phyloP scores from a whole-genome alignment of 1,139 yeast genomes.

The Hansenula sp. region DNA sequence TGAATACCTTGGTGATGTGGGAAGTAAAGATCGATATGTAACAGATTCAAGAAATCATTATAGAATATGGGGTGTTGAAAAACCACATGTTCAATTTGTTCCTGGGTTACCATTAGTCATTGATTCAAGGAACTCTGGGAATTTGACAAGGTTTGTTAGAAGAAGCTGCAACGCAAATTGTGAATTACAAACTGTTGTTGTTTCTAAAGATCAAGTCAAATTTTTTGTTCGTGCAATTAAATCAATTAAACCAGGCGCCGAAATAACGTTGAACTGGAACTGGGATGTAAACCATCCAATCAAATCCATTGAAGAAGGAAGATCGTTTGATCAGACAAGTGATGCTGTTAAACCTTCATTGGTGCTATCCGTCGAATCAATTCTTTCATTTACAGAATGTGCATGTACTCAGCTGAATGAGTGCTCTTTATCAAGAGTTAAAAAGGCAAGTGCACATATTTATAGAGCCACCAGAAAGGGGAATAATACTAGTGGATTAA shows the following conservation, averaged over 20 bases:
- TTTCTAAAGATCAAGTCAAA: conserved; percentile 44
- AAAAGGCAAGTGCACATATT: conserved; percentile 53
- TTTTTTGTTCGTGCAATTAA: conserved; percentile 58
- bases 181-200: conserved; percentile 49
- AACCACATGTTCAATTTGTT: conserved; percentile 66
- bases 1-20: conserved; percentile 74
- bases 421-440: conserved; percentile 59
- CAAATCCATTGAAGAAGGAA: conserved; percentile 37
- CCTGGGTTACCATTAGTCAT: conserved; percentile 54
- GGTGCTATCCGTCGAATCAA: conserved; percentile 57
- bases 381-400: conserved; percentile 69
- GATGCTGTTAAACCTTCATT: conserved; percentile 50
- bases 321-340: conserved; percentile 34
- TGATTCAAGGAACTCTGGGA: conserved; percentile 80
- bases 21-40: conserved; percentile 58
- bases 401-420: conserved; percentile 48
- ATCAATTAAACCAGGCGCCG: conserved; percentile 57
- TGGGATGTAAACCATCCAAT: conserved; percentile 86
- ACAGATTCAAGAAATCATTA: conserved; percentile 73
- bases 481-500: conserved; percentile 26
- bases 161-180: conserved; percentile 80
- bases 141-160: conserved; percentile 69
- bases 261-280: conserved; percentile 79
- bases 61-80: conserved; percentile 76
- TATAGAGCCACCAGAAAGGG: conserved; percentile 57